Percentiles rank a stretch among this genome's conserved stretches.
Evolutionary conservation across 164 flowering plant species (phyloP).

Genomic region (Vitis rupestris): DNA sequence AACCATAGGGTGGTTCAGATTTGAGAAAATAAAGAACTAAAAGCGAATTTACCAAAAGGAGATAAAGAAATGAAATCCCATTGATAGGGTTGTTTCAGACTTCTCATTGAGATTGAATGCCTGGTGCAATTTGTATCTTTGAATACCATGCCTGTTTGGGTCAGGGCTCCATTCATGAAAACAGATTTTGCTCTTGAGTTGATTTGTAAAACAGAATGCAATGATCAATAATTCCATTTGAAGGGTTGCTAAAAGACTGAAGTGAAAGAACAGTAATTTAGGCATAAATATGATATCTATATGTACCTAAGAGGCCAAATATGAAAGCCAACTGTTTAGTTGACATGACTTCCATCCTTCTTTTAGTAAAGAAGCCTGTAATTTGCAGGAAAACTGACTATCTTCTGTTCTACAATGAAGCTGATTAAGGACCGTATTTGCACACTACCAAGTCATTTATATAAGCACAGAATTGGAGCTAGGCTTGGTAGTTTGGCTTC

Average conservation of each 20-base stretch:
- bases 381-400: no score
- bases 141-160: background rate
- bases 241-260: background rate
- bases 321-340: slow-evolving; percentile 19
- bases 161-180: no score
- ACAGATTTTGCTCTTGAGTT: no score
- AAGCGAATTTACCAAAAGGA: background rate
- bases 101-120: background rate
- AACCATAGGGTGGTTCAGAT: background rate
- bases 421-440: no score
- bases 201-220: background rate
- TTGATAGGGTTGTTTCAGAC: background rate
- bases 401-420: no score
- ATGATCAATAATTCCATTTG: background rate
- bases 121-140: background rate
- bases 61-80: no score
- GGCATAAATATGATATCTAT: no score
- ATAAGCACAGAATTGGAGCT: no score
- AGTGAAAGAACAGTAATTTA: no score
- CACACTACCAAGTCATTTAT: no score
- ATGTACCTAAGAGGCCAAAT: slow-evolving; percentile 27
- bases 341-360: slow-evolving; percentile 10
- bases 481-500: no score
- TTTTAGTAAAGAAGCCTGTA: no score
- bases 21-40: background rate